phyloP scores from a whole-genome alignment of 1,139 yeast species.

The Citeromyces siamensis region DNA sequence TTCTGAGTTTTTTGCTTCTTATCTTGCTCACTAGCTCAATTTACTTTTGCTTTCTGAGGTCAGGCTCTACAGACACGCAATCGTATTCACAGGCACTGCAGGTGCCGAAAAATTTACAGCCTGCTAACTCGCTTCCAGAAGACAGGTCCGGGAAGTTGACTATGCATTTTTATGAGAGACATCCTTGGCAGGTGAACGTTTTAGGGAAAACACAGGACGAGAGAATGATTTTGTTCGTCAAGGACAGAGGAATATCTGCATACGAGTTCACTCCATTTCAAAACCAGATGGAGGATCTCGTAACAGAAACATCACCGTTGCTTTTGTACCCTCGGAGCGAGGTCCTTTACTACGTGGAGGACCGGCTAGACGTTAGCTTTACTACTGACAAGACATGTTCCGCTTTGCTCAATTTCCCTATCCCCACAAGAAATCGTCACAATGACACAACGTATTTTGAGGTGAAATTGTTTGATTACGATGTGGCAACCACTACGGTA shows the following conservation, averaged over 20 bases:
- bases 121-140: not conserved
- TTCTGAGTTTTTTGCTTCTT: not conserved
- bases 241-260: not conserved
- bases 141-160: not conserved
- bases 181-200: not conserved
- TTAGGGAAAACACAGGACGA: not conserved
- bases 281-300: not conserved
- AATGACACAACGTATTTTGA: slow-evolving; percentile 64
- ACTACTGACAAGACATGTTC: slow-evolving; percentile 24
- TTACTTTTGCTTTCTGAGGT: not conserved
- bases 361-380: slow-evolving; percentile 49
- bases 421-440: slow-evolving; percentile 46
- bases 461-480: slow-evolving; percentile 45
- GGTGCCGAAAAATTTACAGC: not conserved
- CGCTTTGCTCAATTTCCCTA: slow-evolving; percentile 46
- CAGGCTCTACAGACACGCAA: not conserved
- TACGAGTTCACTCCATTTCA: not conserved
- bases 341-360: slow-evolving; percentile 34
- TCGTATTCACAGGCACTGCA: not conserved
- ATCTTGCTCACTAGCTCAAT: not conserved
- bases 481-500: slow-evolving; percentile 31
- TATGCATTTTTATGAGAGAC: not conserved
- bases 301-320: not conserved
- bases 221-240: not conserved
- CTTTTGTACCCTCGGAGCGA: not conserved